Evolutionary conservation across 2,329 filamentous ascomycete species (phyloP).

Genomic region (Aspergillus alliaceus): DNA sequence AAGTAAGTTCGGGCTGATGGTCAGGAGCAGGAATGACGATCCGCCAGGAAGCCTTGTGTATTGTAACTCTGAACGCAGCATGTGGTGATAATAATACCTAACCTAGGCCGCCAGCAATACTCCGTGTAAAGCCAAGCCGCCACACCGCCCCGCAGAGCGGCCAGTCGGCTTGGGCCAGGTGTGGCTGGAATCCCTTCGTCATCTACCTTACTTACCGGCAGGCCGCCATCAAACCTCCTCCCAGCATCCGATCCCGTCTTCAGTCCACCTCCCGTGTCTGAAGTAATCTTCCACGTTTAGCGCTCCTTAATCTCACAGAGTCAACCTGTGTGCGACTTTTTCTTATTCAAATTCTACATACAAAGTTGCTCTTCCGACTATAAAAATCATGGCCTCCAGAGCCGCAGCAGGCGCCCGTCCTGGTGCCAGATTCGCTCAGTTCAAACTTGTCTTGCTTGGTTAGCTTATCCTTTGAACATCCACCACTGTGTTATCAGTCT

Average conservation of each 20-base stretch:
- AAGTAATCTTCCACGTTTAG: not conserved
- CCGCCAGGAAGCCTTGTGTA: constrained; percentile 1
- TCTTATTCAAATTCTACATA: not conserved
- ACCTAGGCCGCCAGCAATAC: not conserved
- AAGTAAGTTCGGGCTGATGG: constrained; percentile 1
- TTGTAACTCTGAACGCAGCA: constrained; percentile 10
- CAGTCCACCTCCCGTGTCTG: not conserved
- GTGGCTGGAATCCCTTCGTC: constrained; percentile 38
- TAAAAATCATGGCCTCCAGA: constrained; percentile 75
- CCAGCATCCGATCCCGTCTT: constrained; percentile 4
- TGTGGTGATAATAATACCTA: constrained; percentile 8
- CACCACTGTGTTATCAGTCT: constrained; percentile 6
- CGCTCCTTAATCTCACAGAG: not conserved
- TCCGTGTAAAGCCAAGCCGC: constrained; percentile 3
- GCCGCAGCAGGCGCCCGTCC: constrained; percentile 68
- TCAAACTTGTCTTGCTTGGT: constrained; percentile 98
- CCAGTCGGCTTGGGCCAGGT: constrained; percentile 18
- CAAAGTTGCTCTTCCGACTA: constrained; percentile 16
- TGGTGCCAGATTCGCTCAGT: constrained; percentile 89
- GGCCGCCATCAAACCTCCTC: constrained; percentile 1
- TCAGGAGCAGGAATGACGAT: constrained; percentile 5
- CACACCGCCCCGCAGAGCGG: constrained; percentile 16
- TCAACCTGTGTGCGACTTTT: not conserved
- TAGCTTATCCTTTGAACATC: constrained; percentile 39
- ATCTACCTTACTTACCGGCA: constrained; percentile 22